These are phyloP conservation scores for Dothideomycetidae sp. DNA, from an alignment of 2,329 filamentous ascomycete genomes.

Conservation along the genomic window DNA sequence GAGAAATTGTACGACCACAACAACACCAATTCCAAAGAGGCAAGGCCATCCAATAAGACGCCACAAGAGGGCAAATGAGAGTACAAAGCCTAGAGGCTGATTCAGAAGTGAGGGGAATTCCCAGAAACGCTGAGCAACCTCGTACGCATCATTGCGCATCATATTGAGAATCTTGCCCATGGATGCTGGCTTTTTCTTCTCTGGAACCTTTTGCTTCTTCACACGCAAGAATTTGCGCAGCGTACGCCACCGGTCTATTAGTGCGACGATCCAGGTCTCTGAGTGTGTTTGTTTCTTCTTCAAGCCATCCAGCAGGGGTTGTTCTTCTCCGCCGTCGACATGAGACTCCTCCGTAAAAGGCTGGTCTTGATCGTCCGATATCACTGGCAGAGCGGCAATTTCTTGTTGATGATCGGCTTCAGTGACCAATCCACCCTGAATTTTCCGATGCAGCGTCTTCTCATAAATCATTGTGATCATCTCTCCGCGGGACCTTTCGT, in stretches of 20 bases:
- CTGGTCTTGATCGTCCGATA: background rate
- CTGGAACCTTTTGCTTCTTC: conserved; percentile 12
- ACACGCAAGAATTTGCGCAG: background rate
- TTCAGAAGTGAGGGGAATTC: conserved; percentile 65
- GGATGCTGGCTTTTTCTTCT: conserved; percentile 47
- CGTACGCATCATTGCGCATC: conserved; percentile 64
- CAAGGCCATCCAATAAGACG: conserved; percentile 68
- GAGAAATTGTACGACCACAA: conserved; percentile 50
- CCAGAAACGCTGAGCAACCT: conserved; percentile 67
- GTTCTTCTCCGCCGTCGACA: conserved; percentile 12
- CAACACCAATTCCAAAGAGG: conserved; percentile 55
- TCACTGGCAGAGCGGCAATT: background rate
- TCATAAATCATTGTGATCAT: conserved; percentile 76
- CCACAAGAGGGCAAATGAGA: conserved; percentile 63
- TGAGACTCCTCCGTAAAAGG: conserved; percentile 14
- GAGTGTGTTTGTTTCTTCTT: conserved; percentile 5
- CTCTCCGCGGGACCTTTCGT: conserved; percentile 73
- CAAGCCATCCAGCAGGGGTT: conserved; percentile 2
- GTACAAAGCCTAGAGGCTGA: conserved; percentile 60
- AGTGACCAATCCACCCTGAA: conserved; percentile 22
- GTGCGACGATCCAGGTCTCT: conserved; percentile 6
- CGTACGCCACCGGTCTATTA: background rate
- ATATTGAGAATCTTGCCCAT: conserved; percentile 86
- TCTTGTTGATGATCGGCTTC: background rate
- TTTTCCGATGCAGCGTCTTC: conserved; percentile 57